These are phyloP conservation scores for Neofusicoccum cordaticola DNA, from an alignment of 2,329 filamentous ascomycete species.

Conservation along the genomic window DNA sequence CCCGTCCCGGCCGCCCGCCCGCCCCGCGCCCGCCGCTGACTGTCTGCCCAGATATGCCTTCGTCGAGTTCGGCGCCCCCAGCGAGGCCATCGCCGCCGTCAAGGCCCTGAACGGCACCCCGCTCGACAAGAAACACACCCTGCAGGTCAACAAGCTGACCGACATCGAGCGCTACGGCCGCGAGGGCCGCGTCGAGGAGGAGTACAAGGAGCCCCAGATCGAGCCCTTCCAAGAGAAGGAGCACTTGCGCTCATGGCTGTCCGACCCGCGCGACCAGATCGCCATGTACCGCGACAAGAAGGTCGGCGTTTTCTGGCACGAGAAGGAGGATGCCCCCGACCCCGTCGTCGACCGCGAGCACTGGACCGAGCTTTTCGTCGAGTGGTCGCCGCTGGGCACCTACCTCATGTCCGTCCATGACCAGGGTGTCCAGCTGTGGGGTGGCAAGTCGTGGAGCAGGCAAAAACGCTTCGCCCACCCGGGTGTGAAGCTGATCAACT, in stretches of 20 bases:
- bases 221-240: constrained; percentile 88
- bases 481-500: constrained; percentile 92
- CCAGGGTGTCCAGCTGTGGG: constrained; percentile 97
- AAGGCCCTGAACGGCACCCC: constrained; percentile 82
- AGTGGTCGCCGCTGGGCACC: constrained; percentile 95
- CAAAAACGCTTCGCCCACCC: constrained; percentile 93
- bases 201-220: constrained; percentile 78
- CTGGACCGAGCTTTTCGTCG: constrained; percentile 97
- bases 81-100: constrained; percentile 84
- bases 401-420: constrained; percentile 92
- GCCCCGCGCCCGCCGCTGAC: background rate
- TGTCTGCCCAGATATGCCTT: constrained; percentile 74
- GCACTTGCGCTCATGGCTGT: constrained; percentile 90
- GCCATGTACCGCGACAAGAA: constrained; percentile 89
- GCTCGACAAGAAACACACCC: constrained; percentile 94
- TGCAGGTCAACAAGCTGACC: constrained; percentile 95
- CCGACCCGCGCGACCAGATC: constrained; percentile 89
- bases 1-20: background rate
- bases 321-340: constrained; percentile 87
- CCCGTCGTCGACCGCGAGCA: constrained; percentile 85
- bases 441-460: constrained; percentile 81
- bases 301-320: constrained; percentile 97
- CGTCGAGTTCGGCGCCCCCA: constrained; percentile 89
- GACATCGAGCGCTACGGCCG: constrained; percentile 95
- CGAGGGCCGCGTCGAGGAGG: constrained; percentile 89